phyloP scores from a whole-genome alignment of 768 basidiomycete species.

The Collybia sordida region DNA sequence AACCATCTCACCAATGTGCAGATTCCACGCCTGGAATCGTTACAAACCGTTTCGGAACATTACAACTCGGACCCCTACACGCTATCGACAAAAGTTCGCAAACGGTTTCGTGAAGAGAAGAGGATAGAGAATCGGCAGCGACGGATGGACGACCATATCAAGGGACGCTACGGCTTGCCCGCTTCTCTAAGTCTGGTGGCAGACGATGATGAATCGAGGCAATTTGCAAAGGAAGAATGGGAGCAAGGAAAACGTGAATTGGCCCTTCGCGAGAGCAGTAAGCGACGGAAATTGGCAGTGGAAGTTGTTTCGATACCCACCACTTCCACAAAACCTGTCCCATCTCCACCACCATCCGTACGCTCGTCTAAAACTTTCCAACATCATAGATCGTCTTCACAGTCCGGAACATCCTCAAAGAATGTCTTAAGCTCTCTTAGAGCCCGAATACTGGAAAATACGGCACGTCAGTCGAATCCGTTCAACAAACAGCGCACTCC shows the following conservation, averaged over 20 bases:
- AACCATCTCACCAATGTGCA: constrained; percentile 70
- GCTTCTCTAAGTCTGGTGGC: constrained; percentile 63
- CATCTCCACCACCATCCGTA: neutral
- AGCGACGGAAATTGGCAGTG: constrained; percentile 44
- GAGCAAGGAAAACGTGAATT: constrained; percentile 48
- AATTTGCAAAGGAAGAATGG: constrained; percentile 69
- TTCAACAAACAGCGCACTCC: constrained; percentile 8
- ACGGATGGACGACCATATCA: constrained; percentile 68
- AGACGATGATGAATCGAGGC: constrained; percentile 58
- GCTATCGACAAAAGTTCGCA: constrained; percentile 72
- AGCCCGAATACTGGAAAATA: constrained; percentile 59
- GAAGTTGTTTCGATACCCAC: constrained; percentile 24
- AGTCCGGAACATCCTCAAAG: constrained; percentile 7
- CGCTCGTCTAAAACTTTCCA: neutral
- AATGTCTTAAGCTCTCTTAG: constrained; percentile 43
- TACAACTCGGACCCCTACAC: constrained; percentile 86
- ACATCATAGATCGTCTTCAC: constrained; percentile 10
- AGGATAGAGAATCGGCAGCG: constrained; percentile 70
- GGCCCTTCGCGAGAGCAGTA: constrained; percentile 38
- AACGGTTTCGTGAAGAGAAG: constrained; percentile 86
- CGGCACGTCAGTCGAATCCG: constrained; percentile 38
- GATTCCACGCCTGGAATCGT: constrained; percentile 76
- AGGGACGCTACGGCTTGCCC: constrained; percentile 76
- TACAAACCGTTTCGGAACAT: constrained; percentile 75
- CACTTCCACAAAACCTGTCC: constrained; percentile 19